Base-by-base conservation (phyloP, 208 protist genomes). In the Crithidia thermophila region DNA sequence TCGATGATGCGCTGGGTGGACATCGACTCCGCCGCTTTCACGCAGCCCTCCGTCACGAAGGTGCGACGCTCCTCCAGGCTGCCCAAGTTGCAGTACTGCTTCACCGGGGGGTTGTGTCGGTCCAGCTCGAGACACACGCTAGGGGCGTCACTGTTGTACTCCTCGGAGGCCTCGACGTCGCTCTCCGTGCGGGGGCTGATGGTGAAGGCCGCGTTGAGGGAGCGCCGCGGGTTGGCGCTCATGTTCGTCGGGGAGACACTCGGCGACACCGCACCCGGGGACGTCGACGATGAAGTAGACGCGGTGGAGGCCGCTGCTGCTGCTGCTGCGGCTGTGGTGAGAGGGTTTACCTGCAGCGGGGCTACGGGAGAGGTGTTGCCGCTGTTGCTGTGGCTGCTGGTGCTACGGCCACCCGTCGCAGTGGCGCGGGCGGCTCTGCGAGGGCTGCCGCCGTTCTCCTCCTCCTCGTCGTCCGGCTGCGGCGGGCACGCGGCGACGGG, bases 121-220 rank as follows among this genome's bases (percentile, higher is more conserved):
- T 88, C 78, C 23, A 81, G 77, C 25, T 77, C 70, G 33, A 90
- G 40, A 23, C 65, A 72, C 18, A 87, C 69, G n/a, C 67, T 77
- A 31, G 72, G 69, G 0, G 67, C 64, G 31, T 67, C 62, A 39
- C 51, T 52, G 58, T 76, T 73, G 50, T 68, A 63, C 61, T 70
- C 73, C 53, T 63, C 57, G 14, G 61, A 69, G 1, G 40, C 61
- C 33, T 67, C 65, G 37, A 67, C 39, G n/a, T 86, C 72, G 31
- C 81, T 85, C n/a, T 83, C 68, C 20, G 69, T 74, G 43, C 85
- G 69, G n/a, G 81, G 82, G 45, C 79, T 83, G 34, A 88, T 73
- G 11, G 81, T 87, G 70, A 90, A 91, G 50, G 76, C 80, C 21
- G 84, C 75, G 58, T 93, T 93, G 42, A 82, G 43, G 16, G 78